Percentiles rank a stretch among this genome's conserved stretches.
phyloP scores from a whole-genome alignment of 2,329 filamentous ascomycete species.

The Colletotrichum sidae region DNA sequence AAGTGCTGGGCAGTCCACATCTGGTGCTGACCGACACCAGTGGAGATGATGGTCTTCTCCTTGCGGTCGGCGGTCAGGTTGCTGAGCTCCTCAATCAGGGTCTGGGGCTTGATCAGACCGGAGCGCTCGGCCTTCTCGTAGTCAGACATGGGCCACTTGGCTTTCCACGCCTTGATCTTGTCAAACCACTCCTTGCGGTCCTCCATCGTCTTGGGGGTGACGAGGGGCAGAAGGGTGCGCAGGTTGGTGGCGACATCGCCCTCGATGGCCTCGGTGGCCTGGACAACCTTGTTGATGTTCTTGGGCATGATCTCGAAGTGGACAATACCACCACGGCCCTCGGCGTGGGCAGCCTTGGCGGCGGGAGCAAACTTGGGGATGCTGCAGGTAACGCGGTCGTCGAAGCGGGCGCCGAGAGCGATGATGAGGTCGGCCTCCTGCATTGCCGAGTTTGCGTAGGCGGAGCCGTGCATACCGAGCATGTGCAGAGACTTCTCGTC shows the following conservation, averaged over 20 bases:
- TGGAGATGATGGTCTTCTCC: constrained; percentile 87
- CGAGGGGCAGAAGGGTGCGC: constrained; percentile 76
- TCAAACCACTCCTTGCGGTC: constrained; percentile 87
- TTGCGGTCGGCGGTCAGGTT: constrained; percentile 84
- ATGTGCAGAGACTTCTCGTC: constrained; percentile 96
- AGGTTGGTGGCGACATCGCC: constrained; percentile 90
- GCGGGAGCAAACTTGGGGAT: constrained; percentile 89
- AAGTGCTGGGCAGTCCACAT: constrained; percentile 99
- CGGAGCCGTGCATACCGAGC: constrained; percentile 98
- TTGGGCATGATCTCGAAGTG: constrained; percentile 99
- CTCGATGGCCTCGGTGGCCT: constrained; percentile 94
- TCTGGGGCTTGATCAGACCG: constrained; percentile 93
- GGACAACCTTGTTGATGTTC: constrained; percentile 99
- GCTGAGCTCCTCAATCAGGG: constrained; percentile 90
- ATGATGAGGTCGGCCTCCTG: constrained; percentile 97
- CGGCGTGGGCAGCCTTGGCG: constrained; percentile 84
- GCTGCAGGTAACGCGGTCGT: constrained; percentile 90
- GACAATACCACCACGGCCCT: constrained; percentile 91
- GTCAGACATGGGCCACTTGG: constrained; percentile 84
- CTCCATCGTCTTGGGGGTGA: constrained; percentile 70
- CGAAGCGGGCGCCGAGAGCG: constrained; percentile 92
- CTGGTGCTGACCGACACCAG: constrained; percentile 97
- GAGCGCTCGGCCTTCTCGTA: constrained; percentile 83
- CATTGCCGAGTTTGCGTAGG: constrained; percentile 98
- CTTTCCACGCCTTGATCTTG: constrained; percentile 92